Evolutionary conservation across 2,329 filamentous ascomycete species (phyloP).

Genomic region (Hortaea werneckii): DNA sequence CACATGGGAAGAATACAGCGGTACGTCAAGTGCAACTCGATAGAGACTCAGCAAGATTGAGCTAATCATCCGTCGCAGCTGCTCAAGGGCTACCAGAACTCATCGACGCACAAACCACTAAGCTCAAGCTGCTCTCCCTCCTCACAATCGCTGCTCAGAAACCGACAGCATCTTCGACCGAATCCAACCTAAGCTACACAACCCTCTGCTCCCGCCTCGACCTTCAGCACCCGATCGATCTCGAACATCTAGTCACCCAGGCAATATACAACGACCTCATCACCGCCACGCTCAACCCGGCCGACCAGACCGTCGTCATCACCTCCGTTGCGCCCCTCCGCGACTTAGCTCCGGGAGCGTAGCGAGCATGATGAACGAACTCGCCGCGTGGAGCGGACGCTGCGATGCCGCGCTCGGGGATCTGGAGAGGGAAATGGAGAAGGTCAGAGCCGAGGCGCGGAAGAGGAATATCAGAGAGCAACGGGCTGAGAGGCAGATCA

Average conservation of each 20-base stretch:
- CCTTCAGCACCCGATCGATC: conserved; percentile 55
- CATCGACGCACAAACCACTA: conserved; percentile 61
- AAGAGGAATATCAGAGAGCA: conserved; percentile 32
- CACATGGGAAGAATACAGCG: conserved; percentile 68
- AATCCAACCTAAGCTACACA: conserved; percentile 59
- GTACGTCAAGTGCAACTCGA: conserved; percentile 26
- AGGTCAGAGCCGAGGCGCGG: conserved; percentile 44
- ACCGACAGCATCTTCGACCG: conserved; percentile 25
- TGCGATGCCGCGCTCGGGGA: conserved; percentile 64
- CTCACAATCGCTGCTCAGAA: conserved; percentile 63
- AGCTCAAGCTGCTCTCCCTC: conserved; percentile 84
- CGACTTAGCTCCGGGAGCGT: conserved; percentile 68
- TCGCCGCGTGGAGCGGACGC: conserved; percentile 67
- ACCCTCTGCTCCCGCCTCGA: conserved; percentile 57
- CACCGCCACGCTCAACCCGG: conserved; percentile 72
- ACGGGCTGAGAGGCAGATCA: conserved; percentile 32
- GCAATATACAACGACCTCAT: conserved; percentile 81
- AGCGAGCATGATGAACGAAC: conserved; percentile 54
- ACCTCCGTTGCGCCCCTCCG: conserved; percentile 75
- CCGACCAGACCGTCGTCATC: conserved; percentile 62
- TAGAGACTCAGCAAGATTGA: neutral
- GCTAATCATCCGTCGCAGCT: conserved; percentile 21
- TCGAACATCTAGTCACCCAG: conserved; percentile 79
- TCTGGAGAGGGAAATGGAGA: conserved; percentile 64
- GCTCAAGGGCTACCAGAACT: conserved; percentile 56